phyloP scores from a whole-genome alignment of 2,329 filamentous ascomycete genomes.

The Exserohilum turcica region DNA sequence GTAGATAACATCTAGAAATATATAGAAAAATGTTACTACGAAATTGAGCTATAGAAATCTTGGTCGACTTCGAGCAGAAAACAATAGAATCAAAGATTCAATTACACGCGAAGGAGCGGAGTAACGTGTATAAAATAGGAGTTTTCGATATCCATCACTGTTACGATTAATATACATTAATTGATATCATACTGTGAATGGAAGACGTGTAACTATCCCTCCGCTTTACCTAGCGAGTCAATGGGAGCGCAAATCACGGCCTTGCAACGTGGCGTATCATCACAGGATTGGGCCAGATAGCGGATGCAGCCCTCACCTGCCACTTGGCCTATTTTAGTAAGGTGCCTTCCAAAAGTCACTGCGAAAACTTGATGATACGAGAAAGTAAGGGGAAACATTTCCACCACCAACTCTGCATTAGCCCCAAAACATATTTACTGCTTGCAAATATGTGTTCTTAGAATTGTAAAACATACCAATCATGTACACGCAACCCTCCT shows the following conservation, averaged over 20 bases:
- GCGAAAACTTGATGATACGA: neutral
- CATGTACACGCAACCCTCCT: constrained; percentile 4
- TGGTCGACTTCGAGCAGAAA: neutral
- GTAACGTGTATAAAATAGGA: neutral
- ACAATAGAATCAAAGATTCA: neutral
- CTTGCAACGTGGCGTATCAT: neutral
- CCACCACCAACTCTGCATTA: neutral
- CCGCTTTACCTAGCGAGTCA: neutral
- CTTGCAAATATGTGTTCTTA: neutral
- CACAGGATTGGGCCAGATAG: neutral
- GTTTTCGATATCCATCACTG: neutral
- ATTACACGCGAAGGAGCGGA: neutral
- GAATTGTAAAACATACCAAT: constrained; percentile 6
- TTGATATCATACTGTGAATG: neutral
- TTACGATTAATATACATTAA: neutral
- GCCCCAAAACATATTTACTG: neutral
- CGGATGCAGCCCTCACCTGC: neutral
- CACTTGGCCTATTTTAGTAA: neutral
- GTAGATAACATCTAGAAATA: neutral
- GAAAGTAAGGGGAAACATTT: neutral
- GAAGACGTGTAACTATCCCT: neutral
- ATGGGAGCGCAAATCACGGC: neutral
- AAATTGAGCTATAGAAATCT: neutral
- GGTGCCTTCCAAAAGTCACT: neutral
- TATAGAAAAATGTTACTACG: neutral